Evolutionary conservation across 495 filamentous ascomycete genomes (phyloP).

Genomic region (Penicillium tannophilum): DNA sequence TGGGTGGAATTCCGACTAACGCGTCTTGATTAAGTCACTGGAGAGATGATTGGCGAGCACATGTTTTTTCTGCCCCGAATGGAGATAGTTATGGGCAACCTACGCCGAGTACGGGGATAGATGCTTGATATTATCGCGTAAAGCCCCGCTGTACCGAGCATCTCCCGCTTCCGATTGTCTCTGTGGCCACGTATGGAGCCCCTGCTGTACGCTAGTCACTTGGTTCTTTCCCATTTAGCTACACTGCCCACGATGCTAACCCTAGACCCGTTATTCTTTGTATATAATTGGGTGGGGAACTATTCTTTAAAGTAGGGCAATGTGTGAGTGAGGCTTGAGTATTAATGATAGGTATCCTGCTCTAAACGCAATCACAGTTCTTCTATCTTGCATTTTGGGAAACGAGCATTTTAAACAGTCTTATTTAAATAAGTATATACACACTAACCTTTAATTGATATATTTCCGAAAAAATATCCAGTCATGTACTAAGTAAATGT

Average conservation of each 20-base stretch:
- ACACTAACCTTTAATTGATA: not conserved
- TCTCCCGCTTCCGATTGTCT: conserved; percentile 1
- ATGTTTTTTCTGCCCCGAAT: conserved; percentile 15
- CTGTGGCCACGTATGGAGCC: conserved; percentile 10
- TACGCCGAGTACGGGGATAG: conserved; percentile 8
- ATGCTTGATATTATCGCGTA: conserved; percentile 10
- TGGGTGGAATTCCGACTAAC: conserved; percentile 14
- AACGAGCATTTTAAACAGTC: not conserved
- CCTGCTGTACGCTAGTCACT: not conserved
- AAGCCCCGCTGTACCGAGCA: not conserved
- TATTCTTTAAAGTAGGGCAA: not conserved
- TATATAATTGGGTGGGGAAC: not conserved
- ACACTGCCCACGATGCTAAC: not conserved
- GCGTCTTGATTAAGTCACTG: not conserved
- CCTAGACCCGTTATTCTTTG: not conserved
- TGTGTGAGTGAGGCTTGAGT: not conserved
- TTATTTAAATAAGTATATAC: not conserved
- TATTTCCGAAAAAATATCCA: not conserved
- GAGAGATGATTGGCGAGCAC: conserved; percentile 10
- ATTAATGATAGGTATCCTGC: not conserved
- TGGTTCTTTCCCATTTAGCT: not conserved
- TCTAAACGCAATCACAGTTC: not conserved
- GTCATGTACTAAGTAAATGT: not conserved
- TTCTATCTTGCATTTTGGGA: not conserved
- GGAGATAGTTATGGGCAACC: conserved; percentile 10